phyloP scores from a whole-genome alignment of 495 filamentous ascomycete species.

The Aspergillus olivimuriae region DNA sequence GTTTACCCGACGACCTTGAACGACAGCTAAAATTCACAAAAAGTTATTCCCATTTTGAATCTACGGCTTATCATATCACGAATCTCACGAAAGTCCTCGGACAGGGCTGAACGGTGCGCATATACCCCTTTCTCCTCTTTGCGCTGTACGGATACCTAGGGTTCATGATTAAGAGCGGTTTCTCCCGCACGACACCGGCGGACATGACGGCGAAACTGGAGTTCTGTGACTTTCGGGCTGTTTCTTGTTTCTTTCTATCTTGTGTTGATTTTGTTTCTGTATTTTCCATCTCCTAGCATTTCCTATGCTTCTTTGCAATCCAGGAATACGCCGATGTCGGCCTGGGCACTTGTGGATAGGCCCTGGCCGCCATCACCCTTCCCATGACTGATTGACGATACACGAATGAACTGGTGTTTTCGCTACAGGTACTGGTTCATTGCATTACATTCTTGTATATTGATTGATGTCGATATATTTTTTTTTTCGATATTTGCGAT shows the following conservation, averaged over 20 bases:
- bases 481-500: constrained; percentile 21
- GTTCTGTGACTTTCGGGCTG: constrained; percentile 6
- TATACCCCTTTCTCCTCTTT: constrained; percentile 11
- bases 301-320: neutral
- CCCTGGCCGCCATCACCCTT: too few species aligned
- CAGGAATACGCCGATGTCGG: neutral
- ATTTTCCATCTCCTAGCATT: constrained; percentile 4
- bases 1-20: neutral
- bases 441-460: constrained; percentile 24
- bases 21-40: neutral
- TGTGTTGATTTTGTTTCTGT: constrained; percentile 2
- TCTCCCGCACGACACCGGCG: constrained; percentile 4
- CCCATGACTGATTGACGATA: constrained; percentile 9
- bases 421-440: constrained; percentile 15
- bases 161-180: neutral
- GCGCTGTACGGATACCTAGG: constrained; percentile 8
- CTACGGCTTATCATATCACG: neutral
- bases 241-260: constrained; percentile 1
- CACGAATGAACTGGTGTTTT: constrained; percentile 12
- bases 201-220: constrained; percentile 15
- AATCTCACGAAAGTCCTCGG: neutral
- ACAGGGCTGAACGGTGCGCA: constrained; percentile 4
- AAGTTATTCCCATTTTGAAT: neutral
- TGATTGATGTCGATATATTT: constrained; percentile 16
- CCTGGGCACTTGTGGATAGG: too few species aligned